These are phyloP conservation scores for Brachypodium distachyon DNA, from an alignment of 202 grass and related monocot species.

Conservation along the genomic window DNA sequence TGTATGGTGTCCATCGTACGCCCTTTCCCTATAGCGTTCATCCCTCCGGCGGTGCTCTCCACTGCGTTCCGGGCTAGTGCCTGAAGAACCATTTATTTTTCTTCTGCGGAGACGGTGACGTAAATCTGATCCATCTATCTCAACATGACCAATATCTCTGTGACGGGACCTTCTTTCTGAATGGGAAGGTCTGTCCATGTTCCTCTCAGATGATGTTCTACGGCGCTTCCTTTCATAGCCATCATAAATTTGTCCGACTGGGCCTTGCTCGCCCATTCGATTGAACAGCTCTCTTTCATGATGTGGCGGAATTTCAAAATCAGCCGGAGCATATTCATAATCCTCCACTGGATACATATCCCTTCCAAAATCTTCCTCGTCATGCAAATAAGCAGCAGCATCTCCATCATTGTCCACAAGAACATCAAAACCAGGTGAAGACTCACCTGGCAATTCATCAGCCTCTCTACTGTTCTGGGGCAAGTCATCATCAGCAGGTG, in stretches of 20 bases:
- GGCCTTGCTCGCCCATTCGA: conserved; percentile 34
- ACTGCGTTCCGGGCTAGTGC: conserved; percentile 39
- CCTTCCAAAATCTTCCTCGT: conserved; percentile 54
- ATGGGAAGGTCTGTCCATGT: conserved; percentile 41
- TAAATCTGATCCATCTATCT: conserved; percentile 64
- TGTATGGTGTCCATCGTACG: conserved; percentile 19
- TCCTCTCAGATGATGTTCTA: conserved; percentile 62
- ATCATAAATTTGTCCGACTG: conserved; percentile 25
- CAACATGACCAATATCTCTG: conserved; percentile 25
- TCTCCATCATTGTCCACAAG: conserved; percentile 75
- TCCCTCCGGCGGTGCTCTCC: conserved; percentile 15
- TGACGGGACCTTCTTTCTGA: conserved; percentile 44
- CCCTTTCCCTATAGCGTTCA: conserved; percentile 38
- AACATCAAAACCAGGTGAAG: conserved; percentile 93
- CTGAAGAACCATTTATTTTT: conserved; percentile 39
- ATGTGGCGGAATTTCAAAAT: conserved; percentile 33
- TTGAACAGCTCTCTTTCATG: conserved; percentile 59
- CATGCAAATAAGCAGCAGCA: conserved; percentile 51
- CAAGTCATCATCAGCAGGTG: conserved; percentile 35
- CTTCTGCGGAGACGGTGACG: conserved; percentile 63
- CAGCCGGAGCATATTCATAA: conserved; percentile 56
- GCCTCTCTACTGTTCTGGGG: conserved; percentile 67
- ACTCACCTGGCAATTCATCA: conserved; percentile 64
- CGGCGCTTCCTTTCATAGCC: conserved; percentile 54
- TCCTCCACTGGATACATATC: conserved; percentile 64